Evolutionary conservation across 176 grass and related monocot genomes (phyloP).

Genomic region (Leersia perrieri): DNA sequence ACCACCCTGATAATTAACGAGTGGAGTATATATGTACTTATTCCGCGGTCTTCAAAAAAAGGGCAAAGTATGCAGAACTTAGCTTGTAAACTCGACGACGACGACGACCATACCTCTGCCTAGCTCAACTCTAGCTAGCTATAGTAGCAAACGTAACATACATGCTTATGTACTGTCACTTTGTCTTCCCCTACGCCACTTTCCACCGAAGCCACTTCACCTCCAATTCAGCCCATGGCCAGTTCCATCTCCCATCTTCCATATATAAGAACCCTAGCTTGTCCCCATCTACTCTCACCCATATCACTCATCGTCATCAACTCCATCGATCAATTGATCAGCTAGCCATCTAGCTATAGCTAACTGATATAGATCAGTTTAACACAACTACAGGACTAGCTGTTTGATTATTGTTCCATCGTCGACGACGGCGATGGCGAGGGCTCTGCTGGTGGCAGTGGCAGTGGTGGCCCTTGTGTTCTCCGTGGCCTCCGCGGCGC

Average conservation of each 20-base stretch:
- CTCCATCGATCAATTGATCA: background rate
- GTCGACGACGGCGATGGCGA: background rate
- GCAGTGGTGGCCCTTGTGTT: background rate
- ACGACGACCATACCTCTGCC: background rate
- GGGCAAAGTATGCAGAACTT: background rate
- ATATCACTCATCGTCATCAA: background rate
- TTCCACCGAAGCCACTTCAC: conserved; percentile 14
- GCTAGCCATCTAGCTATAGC: too few species aligned
- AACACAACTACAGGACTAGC: too few species aligned
- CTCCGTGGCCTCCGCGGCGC: background rate
- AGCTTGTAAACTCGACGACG: background rate
- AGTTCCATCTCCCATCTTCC: background rate
- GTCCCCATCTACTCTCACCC: background rate
- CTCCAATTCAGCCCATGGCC: conserved; percentile 9
- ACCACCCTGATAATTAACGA: too few species aligned
- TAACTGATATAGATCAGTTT: too few species aligned
- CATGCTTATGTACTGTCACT: conserved; percentile 12
- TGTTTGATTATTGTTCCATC: background rate
- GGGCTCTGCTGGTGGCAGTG: background rate
- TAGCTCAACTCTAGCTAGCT: background rate
- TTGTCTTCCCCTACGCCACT: conserved; percentile 24
- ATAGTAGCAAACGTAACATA: background rate
- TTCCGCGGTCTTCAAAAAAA: too few species aligned
- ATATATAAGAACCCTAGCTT: background rate
- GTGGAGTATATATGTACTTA: too few species aligned